Percentiles rank a stretch among this genome's conserved stretches.
These are phyloP conservation scores for Zygnema cylindricum DNA, from an alignment of 139 green algal genomes.

Conservation along the genomic window DNA sequence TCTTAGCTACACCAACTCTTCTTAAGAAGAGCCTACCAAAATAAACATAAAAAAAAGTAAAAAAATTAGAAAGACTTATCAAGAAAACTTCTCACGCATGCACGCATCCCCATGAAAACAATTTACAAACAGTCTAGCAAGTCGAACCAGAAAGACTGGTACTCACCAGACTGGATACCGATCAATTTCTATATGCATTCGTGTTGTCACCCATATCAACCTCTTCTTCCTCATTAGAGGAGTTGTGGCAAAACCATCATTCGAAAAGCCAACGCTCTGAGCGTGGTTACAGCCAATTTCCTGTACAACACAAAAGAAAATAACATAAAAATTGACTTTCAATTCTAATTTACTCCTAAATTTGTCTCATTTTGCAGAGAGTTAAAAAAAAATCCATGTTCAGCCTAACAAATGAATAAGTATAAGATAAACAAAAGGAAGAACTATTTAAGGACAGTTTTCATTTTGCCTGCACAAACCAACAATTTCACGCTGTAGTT, in stretches of 20 bases:
- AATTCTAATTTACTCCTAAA: conserved; percentile 4
- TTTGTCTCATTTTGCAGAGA: not conserved
- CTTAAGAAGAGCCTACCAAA: no score
- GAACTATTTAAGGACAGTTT: not conserved
- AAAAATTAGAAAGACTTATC: no score
- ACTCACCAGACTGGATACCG: conserved; percentile 87
- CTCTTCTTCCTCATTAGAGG: conserved; percentile 32
- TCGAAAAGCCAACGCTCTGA: conserved; percentile 41
- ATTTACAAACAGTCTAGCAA: no score
- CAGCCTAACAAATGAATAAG: not conserved
- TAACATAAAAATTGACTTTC: not conserved
- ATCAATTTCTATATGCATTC: conserved; percentile 90
- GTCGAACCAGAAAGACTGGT: not conserved
- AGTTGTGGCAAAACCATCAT: conserved; percentile 52
- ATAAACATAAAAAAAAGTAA: no score
- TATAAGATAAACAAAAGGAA: not conserved
- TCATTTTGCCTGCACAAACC: no score
- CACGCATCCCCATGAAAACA: no score
- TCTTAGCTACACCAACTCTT: no score
- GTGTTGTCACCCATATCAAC: conserved; percentile 77
- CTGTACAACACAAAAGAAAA: conserved; percentile 19
- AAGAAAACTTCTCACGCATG: no score
- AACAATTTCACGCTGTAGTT: no score
- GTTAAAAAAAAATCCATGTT: not conserved
- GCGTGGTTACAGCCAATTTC: conserved; percentile 51